Evolutionary conservation across 2,329 filamentous ascomycete species (phyloP).

Genomic region (Cordyceps cateniannulata): DNA sequence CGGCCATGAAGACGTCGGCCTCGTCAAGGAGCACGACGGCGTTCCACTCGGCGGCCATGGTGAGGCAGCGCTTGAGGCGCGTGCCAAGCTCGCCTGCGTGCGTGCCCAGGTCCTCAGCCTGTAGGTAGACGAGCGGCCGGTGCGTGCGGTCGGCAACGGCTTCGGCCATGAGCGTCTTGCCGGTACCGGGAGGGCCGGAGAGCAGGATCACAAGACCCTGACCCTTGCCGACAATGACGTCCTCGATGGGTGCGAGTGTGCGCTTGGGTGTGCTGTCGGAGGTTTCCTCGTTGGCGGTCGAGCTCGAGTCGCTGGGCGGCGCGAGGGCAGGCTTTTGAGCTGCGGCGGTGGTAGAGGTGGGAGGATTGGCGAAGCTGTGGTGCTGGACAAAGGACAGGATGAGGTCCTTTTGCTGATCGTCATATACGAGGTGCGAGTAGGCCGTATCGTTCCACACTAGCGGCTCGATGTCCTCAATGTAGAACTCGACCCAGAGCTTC

Average conservation of each 20-base stretch:
- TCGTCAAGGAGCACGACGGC: constrained; percentile 47
- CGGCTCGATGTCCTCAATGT: constrained; percentile 34
- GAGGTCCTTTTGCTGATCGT: constrained; percentile 40
- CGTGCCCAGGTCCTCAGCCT: constrained; percentile 42
- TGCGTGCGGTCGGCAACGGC: constrained; percentile 36
- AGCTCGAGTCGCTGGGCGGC: constrained; percentile 23
- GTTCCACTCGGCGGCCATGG: constrained; percentile 43
- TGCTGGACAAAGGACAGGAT: constrained; percentile 42
- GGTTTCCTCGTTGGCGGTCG: constrained; percentile 18
- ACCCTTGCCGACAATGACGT: constrained; percentile 37
- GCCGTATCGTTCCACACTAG: constrained; percentile 40
- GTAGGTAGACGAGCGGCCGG: constrained; percentile 39
- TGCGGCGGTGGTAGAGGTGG: constrained; percentile 2
- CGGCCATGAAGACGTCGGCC: constrained; percentile 46
- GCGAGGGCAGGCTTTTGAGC: not conserved
- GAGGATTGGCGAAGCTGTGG: constrained; percentile 24
- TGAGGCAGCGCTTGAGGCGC: constrained; percentile 40
- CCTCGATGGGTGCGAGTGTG: constrained; percentile 23
- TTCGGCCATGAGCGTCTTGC: constrained; percentile 40
- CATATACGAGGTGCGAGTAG: constrained; percentile 40
- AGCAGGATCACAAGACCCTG: constrained; percentile 40
- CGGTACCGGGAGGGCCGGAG: constrained; percentile 39
- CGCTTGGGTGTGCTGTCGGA: constrained; percentile 2
- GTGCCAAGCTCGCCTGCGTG: constrained; percentile 36
- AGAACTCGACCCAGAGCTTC: constrained; percentile 37